Evolutionary conservation across 2,329 filamentous ascomycete genomes (phyloP).

Genomic region (Aspergillus thermomutatus): DNA sequence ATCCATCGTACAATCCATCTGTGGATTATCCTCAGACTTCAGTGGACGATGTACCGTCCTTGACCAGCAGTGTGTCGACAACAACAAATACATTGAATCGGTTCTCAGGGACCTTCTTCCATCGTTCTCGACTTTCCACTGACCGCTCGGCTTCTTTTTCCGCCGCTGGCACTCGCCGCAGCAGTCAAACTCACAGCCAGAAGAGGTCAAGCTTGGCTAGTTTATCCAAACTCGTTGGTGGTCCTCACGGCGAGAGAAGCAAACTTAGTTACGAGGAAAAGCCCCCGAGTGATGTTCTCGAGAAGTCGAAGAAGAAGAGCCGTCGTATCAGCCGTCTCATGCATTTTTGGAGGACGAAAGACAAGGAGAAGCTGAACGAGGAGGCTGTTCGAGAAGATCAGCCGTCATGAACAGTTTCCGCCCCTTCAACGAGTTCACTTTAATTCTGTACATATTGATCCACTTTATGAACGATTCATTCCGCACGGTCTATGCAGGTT

Average conservation of each 20-base stretch:
- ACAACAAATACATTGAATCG: slow-evolving; percentile 43
- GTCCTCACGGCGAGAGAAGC: slow-evolving; percentile 42
- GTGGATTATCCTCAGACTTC: slow-evolving; percentile 42
- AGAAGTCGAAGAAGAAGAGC: slow-evolving; percentile 42
- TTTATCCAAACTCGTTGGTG: slow-evolving; percentile 46
- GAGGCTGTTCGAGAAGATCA: slow-evolving; percentile 19
- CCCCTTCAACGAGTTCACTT: slow-evolving; percentile 11
- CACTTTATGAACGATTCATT: slow-evolving; percentile 17
- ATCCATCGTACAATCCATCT: slow-evolving; percentile 34
- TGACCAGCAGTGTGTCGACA: slow-evolving; percentile 49
- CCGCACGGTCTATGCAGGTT: slow-evolving; percentile 19
- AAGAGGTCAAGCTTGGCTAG: slow-evolving; percentile 50
- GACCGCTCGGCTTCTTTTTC: slow-evolving; percentile 46
- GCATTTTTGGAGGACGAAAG: slow-evolving; percentile 49
- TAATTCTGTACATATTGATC: slow-evolving; percentile 12
- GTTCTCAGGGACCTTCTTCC: slow-evolving; percentile 43
- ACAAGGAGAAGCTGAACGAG: slow-evolving; percentile 36
- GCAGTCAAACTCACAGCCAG: slow-evolving; percentile 37
- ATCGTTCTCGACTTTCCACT: slow-evolving; percentile 38
- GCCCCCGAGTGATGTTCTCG: slow-evolving; percentile 37
- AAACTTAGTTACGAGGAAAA: slow-evolving; percentile 46
- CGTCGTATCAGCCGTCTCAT: slow-evolving; percentile 47
- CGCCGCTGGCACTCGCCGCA: slow-evolving; percentile 35
- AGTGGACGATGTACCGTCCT: slow-evolving; percentile 48
- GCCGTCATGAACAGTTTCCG: slow-evolving; percentile 19